Evolutionary conservation across 2,329 filamentous ascomycete species (phyloP).

Genomic region (Verticillium tricorpus): DNA sequence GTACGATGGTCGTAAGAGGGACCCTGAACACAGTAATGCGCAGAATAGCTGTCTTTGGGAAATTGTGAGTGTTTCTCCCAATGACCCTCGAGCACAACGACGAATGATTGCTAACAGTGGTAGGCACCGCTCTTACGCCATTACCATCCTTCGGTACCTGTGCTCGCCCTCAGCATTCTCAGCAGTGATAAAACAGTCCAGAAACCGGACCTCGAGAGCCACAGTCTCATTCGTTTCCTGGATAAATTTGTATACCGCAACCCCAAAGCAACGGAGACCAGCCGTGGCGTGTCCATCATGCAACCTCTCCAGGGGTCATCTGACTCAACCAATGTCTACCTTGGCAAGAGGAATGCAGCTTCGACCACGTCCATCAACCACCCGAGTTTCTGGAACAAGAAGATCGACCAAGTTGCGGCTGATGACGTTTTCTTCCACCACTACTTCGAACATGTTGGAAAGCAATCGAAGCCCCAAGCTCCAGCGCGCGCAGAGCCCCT

Average conservation of each 20-base stretch:
- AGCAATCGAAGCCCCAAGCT: constrained; percentile 41
- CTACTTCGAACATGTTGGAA: constrained; percentile 79
- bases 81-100: neutral
- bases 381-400: constrained; percentile 87
- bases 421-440: constrained; percentile 98
- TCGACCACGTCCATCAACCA: constrained; percentile 62
- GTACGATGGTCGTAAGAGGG: constrained; percentile 87
- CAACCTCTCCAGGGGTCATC: constrained; percentile 66
- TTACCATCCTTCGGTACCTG: constrained; percentile 87
- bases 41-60: constrained; percentile 94
- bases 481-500: constrained; percentile 30
- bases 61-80: constrained; percentile 47
- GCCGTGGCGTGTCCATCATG: constrained; percentile 89
- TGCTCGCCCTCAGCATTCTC: constrained; percentile 73
- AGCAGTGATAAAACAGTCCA: constrained; percentile 66
- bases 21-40: constrained; percentile 91
- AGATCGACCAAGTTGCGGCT: constrained; percentile 77
- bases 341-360: constrained; percentile 8
- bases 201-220: constrained; percentile 86
- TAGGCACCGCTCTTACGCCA: constrained; percentile 67
- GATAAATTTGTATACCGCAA: constrained; percentile 99
- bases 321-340: constrained; percentile 16
- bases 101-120: constrained; percentile 12
- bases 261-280: constrained; percentile 64
- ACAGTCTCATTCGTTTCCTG: constrained; percentile 90